A percentile compares a stretch with the other conserved stretches of the same genome.
Conservation (phyloP, 352 stramenopile species). For the Pilasporangium apinafurcum region DNA sequence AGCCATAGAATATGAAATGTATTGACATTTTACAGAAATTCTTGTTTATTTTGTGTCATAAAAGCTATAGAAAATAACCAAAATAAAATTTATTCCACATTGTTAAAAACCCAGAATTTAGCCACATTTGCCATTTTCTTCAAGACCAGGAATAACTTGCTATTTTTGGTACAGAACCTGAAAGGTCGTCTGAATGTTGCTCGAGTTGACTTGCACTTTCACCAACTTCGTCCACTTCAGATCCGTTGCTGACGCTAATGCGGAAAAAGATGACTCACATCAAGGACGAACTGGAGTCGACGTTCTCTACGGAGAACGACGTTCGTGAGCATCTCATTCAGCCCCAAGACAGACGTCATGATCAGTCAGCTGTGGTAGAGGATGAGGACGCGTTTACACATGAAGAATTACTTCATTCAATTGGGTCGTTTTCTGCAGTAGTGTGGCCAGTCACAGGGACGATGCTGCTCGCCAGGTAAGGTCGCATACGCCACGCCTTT, state of each 20-base stretch:
- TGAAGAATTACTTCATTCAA: conserved; percentile 78
- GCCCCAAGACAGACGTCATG: neutral
- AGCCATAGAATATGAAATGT: too few species aligned
- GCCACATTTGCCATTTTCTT: too few species aligned
- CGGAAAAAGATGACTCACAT: too few species aligned
- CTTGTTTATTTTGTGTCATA: neutral
- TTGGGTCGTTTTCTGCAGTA: conserved; percentile 82
- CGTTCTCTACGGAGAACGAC: conserved; percentile 13
- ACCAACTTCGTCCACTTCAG: too few species aligned
- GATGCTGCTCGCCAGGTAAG: conserved; percentile 76
- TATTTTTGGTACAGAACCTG: neutral
- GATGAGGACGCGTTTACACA: conserved; percentile 52
- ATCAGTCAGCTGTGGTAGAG: neutral
- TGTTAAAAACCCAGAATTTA: too few species aligned
- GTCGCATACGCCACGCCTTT: neutral
- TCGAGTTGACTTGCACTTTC: too few species aligned
- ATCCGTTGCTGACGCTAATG: too few species aligned
- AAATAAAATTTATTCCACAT: too few species aligned
- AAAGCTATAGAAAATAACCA: conserved; percentile 9
- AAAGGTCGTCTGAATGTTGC: conserved; percentile 7
- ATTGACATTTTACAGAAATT: too few species aligned
- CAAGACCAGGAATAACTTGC: too few species aligned
- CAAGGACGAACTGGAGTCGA: neutral
- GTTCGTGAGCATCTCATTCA: conserved; percentile 44
- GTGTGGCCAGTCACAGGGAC: conserved; percentile 73